A percentile compares a stretch with the other conserved stretches of the same genome.
phyloP scores from a whole-genome alignment of 495 filamentous ascomycete species.

The Thozetella sp. region DNA sequence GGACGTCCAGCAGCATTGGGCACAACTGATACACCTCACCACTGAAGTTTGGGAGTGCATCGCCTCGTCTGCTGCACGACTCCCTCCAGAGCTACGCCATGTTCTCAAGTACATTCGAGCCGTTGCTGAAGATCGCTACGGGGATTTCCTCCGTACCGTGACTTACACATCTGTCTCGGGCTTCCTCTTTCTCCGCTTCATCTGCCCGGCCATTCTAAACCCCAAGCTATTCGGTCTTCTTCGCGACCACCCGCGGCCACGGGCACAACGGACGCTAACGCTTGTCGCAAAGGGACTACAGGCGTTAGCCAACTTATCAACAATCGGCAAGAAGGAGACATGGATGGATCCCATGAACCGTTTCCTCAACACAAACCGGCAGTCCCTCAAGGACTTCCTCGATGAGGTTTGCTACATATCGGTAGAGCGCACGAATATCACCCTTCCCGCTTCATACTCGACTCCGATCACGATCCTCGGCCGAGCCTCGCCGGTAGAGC shows the following conservation, averaged over 20 bases:
- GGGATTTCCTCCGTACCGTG: constrained; percentile 91
- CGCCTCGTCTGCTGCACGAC: constrained; percentile 65
- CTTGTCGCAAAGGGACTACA: constrained; percentile 96
- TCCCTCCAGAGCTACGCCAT: constrained; percentile 82
- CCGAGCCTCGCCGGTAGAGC: constrained; percentile 76
- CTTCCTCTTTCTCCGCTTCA: constrained; percentile 94
- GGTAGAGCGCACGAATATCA: constrained; percentile 60
- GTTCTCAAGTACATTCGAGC: constrained; percentile 92
- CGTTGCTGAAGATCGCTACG: constrained; percentile 95
- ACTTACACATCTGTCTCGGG: constrained; percentile 95
- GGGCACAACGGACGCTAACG: constrained; percentile 88
- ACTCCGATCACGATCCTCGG: constrained; percentile 91
- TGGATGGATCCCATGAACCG: constrained; percentile 99
- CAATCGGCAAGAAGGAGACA: constrained; percentile 90
- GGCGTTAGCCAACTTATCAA: constrained; percentile 89
- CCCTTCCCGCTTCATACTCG: constrained; percentile 83
- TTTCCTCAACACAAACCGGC: constrained; percentile 63
- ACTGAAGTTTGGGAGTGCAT: constrained; percentile 86
- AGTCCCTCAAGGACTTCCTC: constrained; percentile 84
- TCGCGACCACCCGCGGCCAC: constrained; percentile 80
- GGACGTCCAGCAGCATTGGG: constrained; percentile 85
- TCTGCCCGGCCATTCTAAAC: constrained; percentile 94
- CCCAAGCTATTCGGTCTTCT: constrained; percentile 94
- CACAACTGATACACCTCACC: constrained; percentile 72
- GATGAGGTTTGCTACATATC: constrained; percentile 85